These are phyloP conservation scores for Arbutus unedo DNA, from an alignment of 148 eudicot species.

Conservation along the genomic window DNA sequence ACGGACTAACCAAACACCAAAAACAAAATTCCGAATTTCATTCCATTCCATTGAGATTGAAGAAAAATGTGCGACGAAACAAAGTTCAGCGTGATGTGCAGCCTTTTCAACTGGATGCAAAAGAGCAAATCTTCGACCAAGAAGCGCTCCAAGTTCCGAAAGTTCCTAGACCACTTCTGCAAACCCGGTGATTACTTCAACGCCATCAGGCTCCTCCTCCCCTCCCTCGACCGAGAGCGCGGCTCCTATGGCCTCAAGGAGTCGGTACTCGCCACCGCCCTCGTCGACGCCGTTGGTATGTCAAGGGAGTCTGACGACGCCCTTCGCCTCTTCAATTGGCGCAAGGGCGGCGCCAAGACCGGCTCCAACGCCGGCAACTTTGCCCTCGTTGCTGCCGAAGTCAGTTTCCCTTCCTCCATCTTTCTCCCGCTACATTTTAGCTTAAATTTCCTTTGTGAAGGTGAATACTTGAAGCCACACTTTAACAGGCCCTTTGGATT, in stretches of 20 bases:
- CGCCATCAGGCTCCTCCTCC: conserved; percentile 68
- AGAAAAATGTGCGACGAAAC: conserved; percentile 31
- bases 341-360: conserved; percentile 70
- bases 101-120: conserved; percentile 59
- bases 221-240: conserved; percentile 74
- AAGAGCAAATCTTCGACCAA: conserved; percentile 38
- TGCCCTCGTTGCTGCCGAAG: conserved; percentile 65
- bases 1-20: no score
- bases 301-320: conserved; percentile 80
- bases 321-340: conserved; percentile 68
- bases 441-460: no score
- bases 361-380: conserved; percentile 77
- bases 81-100: conserved; percentile 68
- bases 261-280: conserved; percentile 57
- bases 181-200: conserved; percentile 56
- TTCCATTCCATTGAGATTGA: not conserved
- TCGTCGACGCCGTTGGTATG: conserved; percentile 77
- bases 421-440: not conserved
- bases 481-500: no score
- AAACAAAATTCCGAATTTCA: not conserved
- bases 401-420: conserved; percentile 8
- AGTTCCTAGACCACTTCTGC: conserved; percentile 66
- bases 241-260: conserved; percentile 86
- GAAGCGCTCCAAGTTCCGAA: conserved; percentile 73
- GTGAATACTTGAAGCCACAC: no score